Base-by-base conservation (phyloP, 2,329 filamentous ascomycete species). In the Sphaerulina vaccinii region DNA sequence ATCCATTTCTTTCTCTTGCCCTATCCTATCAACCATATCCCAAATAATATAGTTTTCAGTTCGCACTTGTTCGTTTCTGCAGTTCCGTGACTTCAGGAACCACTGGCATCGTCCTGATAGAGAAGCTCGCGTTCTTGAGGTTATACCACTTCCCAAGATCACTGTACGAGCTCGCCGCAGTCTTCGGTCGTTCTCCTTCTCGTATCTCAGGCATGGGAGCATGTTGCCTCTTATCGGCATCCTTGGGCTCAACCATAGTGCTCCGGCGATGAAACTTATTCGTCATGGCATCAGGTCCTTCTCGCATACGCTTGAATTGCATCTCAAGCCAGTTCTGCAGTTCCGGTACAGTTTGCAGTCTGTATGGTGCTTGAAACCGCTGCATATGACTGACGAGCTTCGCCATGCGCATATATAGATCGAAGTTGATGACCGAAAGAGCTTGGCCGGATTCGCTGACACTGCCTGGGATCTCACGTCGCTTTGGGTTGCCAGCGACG, bases 381-480 rank as follows among this genome's bases (percentile, higher is more conserved):
- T 99, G 93, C 6, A 99, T 81, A 63, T 97, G 92, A 57, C 89
- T 88, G 63, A 99, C 95, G 66, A 97, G 95, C 72, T 91, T 93
- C 39, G 92, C 91, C 2, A 91, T 97, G 62, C 90, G 89, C 63
- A 85, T 87, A 69, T 97, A 90, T 74, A 97, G 97, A 77, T 97
- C 92, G 64, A 96, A 97, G 73, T 99, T 99, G 78, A 99, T 90
- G 24, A 97, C 88, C 0, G 84, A 83, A 63, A 89, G 79, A 21
- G 83, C 81, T 22, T 75, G 73, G 23, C 84, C 79, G n/a, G 87
- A 82, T 11, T 77, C 75, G 5, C 77, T 75, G 29, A 73, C 70
- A n/a, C 58, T 73, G 51, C 67, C 79, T 66, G 82, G 82, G 16
- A 95, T 81, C 63, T 86, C 86, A 64, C 92, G 89, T 2, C 86